phyloP scores from a whole-genome alignment of 257 asterid genomes.

The Primulina huaijiensis region DNA sequence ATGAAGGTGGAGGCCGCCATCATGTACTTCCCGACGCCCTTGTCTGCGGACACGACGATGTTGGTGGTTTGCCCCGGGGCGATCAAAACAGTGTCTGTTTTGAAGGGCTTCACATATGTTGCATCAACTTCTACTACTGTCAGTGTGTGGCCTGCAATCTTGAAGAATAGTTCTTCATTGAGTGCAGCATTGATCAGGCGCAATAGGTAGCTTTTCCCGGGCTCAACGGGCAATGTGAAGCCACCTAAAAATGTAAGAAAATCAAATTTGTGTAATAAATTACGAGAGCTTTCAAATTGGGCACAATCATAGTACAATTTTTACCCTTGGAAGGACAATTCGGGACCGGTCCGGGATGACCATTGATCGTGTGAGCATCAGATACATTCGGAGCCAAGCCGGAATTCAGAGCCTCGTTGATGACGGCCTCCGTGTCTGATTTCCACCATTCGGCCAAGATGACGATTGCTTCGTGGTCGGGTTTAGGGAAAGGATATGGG shows the following conservation, averaged over 20 bases:
- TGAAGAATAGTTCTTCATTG: constrained; percentile 89
- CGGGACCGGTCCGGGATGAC: constrained; percentile 51
- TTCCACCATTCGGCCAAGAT: constrained; percentile 89
- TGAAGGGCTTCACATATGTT: constrained; percentile 80
- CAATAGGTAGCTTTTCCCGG: constrained; percentile 74
- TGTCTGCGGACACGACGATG: constrained; percentile 55
- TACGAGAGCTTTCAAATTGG: not conserved
- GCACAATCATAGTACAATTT: not conserved
- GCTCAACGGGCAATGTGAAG: constrained; percentile 51
- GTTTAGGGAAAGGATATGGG: constrained; percentile 86
- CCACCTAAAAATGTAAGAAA: constrained; percentile 42
- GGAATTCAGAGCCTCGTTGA: constrained; percentile 48
- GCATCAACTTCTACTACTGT: constrained; percentile 95
- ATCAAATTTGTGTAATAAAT: not conserved
- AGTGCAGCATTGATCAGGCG: constrained; percentile 90
- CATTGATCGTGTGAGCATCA: constrained; percentile 74
- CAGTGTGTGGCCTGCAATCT: constrained; percentile 74
- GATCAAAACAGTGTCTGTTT: constrained; percentile 59
- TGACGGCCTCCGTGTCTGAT: constrained; percentile 63
- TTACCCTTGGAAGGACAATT: constrained; percentile 40
- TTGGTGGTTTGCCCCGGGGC: constrained; percentile 92
- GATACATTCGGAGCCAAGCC: constrained; percentile 73
- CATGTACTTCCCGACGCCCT: constrained; percentile 61
- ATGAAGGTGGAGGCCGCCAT: constrained; percentile 74
- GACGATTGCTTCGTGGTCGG: constrained; percentile 69